phyloP scores from a whole-genome alignment of 2,329 filamentous ascomycete genomes.

The Pochonia chlamydosporia region DNA sequence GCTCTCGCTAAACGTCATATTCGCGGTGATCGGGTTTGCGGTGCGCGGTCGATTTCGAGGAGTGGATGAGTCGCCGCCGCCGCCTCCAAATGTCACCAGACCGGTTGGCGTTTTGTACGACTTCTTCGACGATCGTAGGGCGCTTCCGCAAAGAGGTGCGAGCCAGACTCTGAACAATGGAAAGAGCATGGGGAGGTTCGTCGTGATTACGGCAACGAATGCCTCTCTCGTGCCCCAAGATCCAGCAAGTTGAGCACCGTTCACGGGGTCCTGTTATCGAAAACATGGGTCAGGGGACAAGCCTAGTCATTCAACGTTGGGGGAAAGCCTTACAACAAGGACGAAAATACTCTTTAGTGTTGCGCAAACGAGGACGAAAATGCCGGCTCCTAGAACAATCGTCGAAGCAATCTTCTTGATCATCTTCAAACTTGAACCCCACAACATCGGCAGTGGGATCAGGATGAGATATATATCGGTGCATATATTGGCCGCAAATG shows the following conservation, averaged over 20 bases:
- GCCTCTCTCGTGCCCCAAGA: conserved; percentile 23
- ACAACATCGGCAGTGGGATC: conserved; percentile 48
- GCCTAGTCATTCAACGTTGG: conserved; percentile 17
- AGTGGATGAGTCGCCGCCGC: conserved; percentile 22
- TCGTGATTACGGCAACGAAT: conserved; percentile 35
- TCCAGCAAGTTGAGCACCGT: not conserved
- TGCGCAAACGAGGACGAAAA: conserved; percentile 33
- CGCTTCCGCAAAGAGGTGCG: conserved; percentile 11
- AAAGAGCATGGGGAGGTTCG: conserved; percentile 36
- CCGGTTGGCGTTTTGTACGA: conserved; percentile 31
- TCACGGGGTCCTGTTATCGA: conserved; percentile 24
- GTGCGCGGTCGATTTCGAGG: conserved; percentile 24
- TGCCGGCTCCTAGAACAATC: conserved; percentile 30
- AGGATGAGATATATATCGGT: conserved; percentile 53
- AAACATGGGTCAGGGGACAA: not conserved
- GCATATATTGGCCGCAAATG: conserved; percentile 42
- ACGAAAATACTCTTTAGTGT: conserved; percentile 31
- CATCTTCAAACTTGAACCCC: conserved; percentile 25
- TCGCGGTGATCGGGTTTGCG: conserved; percentile 27
- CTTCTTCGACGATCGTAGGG: conserved; percentile 29
- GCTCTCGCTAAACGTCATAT: conserved; percentile 31
- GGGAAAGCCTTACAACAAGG: conserved; percentile 12
- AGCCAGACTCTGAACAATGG: conserved; percentile 21
- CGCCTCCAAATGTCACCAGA: conserved; percentile 35
- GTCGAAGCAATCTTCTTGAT: conserved; percentile 31